Base-by-base conservation (phyloP, 441 rosid genomes). In the Adansonia gregorii region DNA sequence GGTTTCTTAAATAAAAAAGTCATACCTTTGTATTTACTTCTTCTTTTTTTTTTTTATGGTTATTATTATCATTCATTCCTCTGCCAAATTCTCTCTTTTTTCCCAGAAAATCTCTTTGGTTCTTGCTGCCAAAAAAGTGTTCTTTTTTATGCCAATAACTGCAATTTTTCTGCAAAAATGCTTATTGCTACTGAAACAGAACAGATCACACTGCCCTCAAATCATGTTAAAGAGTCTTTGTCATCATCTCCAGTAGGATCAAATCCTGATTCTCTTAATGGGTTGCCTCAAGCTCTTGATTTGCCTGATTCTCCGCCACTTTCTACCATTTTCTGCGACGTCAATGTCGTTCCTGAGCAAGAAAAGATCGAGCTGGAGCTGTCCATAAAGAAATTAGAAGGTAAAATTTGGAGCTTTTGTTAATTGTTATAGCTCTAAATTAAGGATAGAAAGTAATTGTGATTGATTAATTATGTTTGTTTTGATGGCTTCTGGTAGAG, bases 291-390 rank as follows among this genome's bases (percentile, higher is more conserved):
- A 14, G 68, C 80, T 75, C 74, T 83, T 72, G 89, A 88, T 71
- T 81, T 81, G 79, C 65, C 79, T 66, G 90, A 84, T 72, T 87
- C 89, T 51, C 81, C 88, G 6, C 76, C 80, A 41, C 80, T 65
- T 49, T 64, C 86, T 43, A 60, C 84, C 70, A 76, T 85, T 67
- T 92, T 68, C 78, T 87, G 92, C 1, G 94, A 93, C 81, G 95
- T 91, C 39, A 87, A 75, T 74, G 89, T 93, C 59, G 88, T 93
- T 78, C 95, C 98, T 60, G 97, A 94, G 83, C 94, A 90, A 10
- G 90, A 88, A 84, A 88, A 81, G 78, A 80, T 76, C 52, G 87
- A 89, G 87, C 92, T 90, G 66, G 88, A 85, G 85, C 84, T 78
- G 77, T 87, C 88, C 41, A 85, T 89, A 67, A 31, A 76, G 46